phyloP scores from a whole-genome alignment of 768 basidiomycete species.

The Pholiota molesta region DNA sequence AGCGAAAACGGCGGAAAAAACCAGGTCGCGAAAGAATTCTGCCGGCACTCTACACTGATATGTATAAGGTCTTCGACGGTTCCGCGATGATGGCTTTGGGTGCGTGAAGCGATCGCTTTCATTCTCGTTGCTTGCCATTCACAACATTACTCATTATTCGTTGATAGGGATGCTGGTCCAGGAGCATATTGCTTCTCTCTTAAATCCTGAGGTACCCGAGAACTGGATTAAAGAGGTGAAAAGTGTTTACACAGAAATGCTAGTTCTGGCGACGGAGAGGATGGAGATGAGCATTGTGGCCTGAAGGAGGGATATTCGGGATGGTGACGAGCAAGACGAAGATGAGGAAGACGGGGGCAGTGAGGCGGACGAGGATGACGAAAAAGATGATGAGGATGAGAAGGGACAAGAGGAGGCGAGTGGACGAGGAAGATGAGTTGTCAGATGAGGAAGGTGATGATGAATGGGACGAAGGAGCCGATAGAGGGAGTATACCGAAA shows the following conservation, averaged over 20 bases:
- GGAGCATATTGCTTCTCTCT: constrained; percentile 54
- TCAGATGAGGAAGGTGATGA: constrained; percentile 11
- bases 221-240: constrained; percentile 47
- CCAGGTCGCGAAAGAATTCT: constrained; percentile 7
- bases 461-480: constrained; percentile 7
- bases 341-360: constrained; percentile 16
- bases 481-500: neutral
- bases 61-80: constrained; percentile 79
- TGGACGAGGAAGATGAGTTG: neutral
- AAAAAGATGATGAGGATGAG: constrained; percentile 8
- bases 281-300: constrained; percentile 1
- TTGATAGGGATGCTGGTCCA: constrained; percentile 67
- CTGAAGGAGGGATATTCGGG: constrained; percentile 11
- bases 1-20: constrained; percentile 13
- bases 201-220: constrained; percentile 43
- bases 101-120: constrained; percentile 30
- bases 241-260: constrained; percentile 17
- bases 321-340: constrained; percentile 16
- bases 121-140: neutral
- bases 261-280: constrained; percentile 16
- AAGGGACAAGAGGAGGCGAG: constrained; percentile 7
- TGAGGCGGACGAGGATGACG: constrained; percentile 19
- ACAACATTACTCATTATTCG: neutral
- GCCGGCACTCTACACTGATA: constrained; percentile 47
- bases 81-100: constrained; percentile 75